A percentile compares a stretch with the other conserved stretches of the same genome.
phyloP scores from a whole-genome alignment of 345 rosid genomes.

The Erodium maritimum region DNA sequence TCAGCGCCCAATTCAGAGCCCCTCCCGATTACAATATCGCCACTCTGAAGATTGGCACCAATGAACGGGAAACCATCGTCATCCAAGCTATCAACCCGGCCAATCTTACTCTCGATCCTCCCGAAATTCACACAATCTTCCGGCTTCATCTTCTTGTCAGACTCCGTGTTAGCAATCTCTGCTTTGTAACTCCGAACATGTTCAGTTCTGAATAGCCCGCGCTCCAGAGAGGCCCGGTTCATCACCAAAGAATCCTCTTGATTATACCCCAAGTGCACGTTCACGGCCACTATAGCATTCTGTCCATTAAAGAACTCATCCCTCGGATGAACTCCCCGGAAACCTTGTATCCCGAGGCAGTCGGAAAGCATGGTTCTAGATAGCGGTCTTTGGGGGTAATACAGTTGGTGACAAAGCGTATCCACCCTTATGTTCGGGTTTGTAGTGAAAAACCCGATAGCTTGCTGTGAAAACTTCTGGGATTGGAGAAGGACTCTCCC shows the following conservation, averaged over 20 bases:
- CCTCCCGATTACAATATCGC: slow-evolving; percentile 80
- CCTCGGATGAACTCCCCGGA: slow-evolving; percentile 27
- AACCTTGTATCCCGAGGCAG: slow-evolving; percentile 45
- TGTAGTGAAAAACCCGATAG: slow-evolving; percentile 78
- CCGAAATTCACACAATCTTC: slow-evolving; percentile 60
- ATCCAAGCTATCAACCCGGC: slow-evolving; percentile 80
- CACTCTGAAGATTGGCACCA: slow-evolving; percentile 73
- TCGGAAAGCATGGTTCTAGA: slow-evolving; percentile 66
- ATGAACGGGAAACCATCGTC: slow-evolving; percentile 83
- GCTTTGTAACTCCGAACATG: slow-evolving; percentile 85
- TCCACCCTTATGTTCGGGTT: slow-evolving; percentile 78
- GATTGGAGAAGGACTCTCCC: slow-evolving; percentile 81
- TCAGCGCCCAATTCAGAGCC: slow-evolving; percentile 72
- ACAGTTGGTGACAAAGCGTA: slow-evolving; percentile 60
- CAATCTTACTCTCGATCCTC: slow-evolving; percentile 53
- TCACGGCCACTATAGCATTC: slow-evolving; percentile 88
- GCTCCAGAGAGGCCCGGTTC: slow-evolving; percentile 82
- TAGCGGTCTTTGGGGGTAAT: slow-evolving; percentile 81
- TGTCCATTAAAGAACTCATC: slow-evolving; percentile 73
- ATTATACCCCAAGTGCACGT: slow-evolving; percentile 85
- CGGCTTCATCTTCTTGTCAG: slow-evolving; percentile 43
- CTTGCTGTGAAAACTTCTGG: slow-evolving; percentile 82
- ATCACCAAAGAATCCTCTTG: slow-evolving; percentile 90
- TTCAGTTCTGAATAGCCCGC: slow-evolving; percentile 86
- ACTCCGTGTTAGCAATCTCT: slow-evolving; percentile 68